Evolutionary conservation across 495 filamentous ascomycete species (phyloP), one percentile per base, ranked within the genome.

Genomic region (Sporormia fimetaria): DNA sequence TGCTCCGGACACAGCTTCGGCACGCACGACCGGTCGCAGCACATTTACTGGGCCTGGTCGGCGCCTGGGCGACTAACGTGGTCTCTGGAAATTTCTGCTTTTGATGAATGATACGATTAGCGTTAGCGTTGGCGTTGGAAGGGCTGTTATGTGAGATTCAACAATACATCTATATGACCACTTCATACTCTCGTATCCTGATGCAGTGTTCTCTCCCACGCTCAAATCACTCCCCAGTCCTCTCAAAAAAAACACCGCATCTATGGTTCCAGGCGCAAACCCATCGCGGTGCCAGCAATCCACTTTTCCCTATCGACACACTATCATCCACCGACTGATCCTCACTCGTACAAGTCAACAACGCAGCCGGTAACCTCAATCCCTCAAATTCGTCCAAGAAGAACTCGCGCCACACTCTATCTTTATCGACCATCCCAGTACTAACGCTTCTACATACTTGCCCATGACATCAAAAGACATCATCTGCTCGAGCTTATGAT

Each of bases 31-130:
- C 4, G 46, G 49, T 9, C 30, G 56, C 31, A 51, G 54, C 17
- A 67, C 55, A 67, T 50, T 69, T 58, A 12, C 65, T 78, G 47
- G 83, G 83, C 61, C 72, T 11, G 83, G 83, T 6, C 68, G 73
- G 17, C 68, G 83, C 55, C 65, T 90, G 3, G 83, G 83, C 24
- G 67, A 51, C 8, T 28, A 35, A 42, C 20, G 22, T 24, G 15
- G 3, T n/a, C n/a, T n/a, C n/a, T n/a, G n/a, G n/a, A n/a, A n/a
- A n/a, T n/a, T n/a, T n/a, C n/a, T n/a, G n/a, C n/a, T n/a, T n/a
- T n/a, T n/a, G n/a, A n/a, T n/a, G n/a, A n/a, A n/a, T n/a, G n/a
- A n/a, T n/a, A n/a, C n/a, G n/a, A n/a, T n/a, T n/a, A n/a, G n/a
- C n/a, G n/a, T n/a, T n/a, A n/a, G n/a, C n/a, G n/a, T n/a, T n/a